Conservation (phyloP, 495 filamentous ascomycete species). For the Neurospora sp. region DNA sequence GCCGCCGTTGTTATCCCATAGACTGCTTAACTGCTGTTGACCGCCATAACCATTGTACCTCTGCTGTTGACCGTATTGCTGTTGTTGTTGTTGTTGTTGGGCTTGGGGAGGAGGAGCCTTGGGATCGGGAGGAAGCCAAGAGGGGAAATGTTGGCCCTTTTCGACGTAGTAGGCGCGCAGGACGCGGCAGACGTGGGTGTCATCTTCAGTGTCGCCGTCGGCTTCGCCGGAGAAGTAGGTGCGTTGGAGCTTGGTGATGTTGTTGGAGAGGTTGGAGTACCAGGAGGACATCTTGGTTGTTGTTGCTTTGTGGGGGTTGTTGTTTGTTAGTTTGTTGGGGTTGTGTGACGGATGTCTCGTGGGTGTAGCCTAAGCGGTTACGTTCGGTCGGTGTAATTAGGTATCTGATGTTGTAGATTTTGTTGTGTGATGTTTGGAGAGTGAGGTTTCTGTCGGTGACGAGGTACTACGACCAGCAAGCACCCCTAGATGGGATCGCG, state of each 20-base stretch:
- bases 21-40: conserved; percentile 51
- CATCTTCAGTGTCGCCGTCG: conserved; percentile 89
- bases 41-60: conserved; percentile 21
- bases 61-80: conserved; percentile 42
- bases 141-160: conserved; percentile 70
- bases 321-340: background rate
- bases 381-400: background rate
- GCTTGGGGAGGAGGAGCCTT: conserved; percentile 51
- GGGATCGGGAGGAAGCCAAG: conserved; percentile 84
- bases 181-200: conserved; percentile 88
- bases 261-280: conserved; percentile 67
- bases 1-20: conserved; percentile 64
- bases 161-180: conserved; percentile 92
- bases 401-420: background rate
- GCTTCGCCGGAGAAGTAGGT: conserved; percentile 67
- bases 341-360: background rate
- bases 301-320: background rate
- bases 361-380: background rate
- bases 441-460: background rate
- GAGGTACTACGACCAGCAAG: background rate
- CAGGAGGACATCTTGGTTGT: conserved; percentile 60
- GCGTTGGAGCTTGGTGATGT: conserved; percentile 70
- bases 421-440: background rate
- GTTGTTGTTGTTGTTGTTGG: conserved; percentile 17
- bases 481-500: background rate